Evolutionary conservation across 768 basidiomycete genomes (phyloP).

Genomic region (Suillus plorans): DNA sequence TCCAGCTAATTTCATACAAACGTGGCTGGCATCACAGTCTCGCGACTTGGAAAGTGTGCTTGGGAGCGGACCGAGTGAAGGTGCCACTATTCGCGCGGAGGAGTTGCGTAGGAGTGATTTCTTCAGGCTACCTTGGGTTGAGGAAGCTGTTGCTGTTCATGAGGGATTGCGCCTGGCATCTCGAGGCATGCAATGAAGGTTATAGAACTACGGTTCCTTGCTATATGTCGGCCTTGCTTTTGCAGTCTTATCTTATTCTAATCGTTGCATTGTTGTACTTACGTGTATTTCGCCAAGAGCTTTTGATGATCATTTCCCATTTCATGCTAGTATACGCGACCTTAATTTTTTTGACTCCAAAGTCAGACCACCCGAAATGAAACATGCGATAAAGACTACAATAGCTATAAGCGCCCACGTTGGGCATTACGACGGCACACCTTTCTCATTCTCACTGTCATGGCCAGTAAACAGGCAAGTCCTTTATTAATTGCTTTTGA

Average conservation of each 20-base stretch:
- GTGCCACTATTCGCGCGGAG: conserved; percentile 79
- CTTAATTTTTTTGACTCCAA: conserved; percentile 10
- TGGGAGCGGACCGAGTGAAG: conserved; percentile 84
- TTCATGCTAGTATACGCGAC: neutral
- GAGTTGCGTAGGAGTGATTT: conserved; percentile 88
- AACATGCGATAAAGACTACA: conserved; percentile 15
- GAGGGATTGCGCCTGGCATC: conserved; percentile 73
- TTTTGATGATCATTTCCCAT: conserved; percentile 4
- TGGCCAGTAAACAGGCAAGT: conserved; percentile 69
- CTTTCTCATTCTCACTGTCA: conserved; percentile 25
- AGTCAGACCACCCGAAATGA: conserved; percentile 11
- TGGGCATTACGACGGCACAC: neutral
- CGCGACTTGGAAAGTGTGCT: conserved; percentile 86
- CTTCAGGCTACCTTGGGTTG: conserved; percentile 91
- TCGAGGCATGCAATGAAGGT: conserved; percentile 40
- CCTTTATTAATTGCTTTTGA: neutral
- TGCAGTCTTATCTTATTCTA: conserved; percentile 2
- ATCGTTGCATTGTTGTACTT: conserved; percentile 6
- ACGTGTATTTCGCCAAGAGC: neutral
- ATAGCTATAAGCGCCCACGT: neutral
- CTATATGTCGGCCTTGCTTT: neutral
- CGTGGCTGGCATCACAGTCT: conserved; percentile 90
- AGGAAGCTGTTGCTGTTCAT: conserved; percentile 81
- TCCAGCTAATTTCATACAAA: conserved; percentile 80
- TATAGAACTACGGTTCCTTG: neutral